Evolutionary conservation across 495 filamentous ascomycete species (phyloP).

Genomic region (Penicillium ucsense): DNA sequence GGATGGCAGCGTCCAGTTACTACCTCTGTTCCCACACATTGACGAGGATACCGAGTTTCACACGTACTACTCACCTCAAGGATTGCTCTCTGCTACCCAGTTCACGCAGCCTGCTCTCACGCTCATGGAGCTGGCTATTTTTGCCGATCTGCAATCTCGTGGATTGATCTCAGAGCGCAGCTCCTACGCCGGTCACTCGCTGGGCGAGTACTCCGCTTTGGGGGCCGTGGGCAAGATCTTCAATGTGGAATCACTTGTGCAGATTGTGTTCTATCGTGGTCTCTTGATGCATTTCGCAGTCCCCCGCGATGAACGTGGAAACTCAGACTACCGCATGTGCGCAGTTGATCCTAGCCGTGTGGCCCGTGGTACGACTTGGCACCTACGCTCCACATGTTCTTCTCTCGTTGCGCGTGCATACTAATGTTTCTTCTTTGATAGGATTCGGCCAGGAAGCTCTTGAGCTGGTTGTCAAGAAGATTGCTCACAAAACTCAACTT

Average conservation of each 20-base stretch:
- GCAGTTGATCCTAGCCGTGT: neutral
- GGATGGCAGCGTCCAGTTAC: conserved; percentile 73
- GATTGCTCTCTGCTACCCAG: conserved; percentile 91
- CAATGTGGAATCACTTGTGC: conserved; percentile 94
- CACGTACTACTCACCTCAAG: conserved; percentile 90
- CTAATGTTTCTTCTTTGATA: neutral
- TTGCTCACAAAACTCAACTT: conserved; percentile 85
- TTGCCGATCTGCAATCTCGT: conserved; percentile 96
- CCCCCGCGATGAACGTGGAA: conserved; percentile 82
- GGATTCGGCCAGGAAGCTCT: neutral
- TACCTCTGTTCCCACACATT: conserved; percentile 84
- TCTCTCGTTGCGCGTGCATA: neutral
- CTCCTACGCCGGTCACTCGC: conserved; percentile 92
- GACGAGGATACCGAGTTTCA: conserved; percentile 83
- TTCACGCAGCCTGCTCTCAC: conserved; percentile 97
- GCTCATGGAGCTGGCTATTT: conserved; percentile 97
- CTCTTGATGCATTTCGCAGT: conserved; percentile 99
- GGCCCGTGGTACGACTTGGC: neutral
- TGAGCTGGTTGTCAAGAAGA: conserved; percentile 73
- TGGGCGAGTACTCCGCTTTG: conserved; percentile 95
- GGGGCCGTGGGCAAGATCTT: conserved; percentile 95
- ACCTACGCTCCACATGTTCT: neutral
- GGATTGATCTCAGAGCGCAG: conserved; percentile 90
- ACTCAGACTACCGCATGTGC: conserved; percentile 96
- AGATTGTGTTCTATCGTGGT: conserved; percentile 96